A percentile compares a stretch with the other conserved stretches of the same genome.
These are phyloP conservation scores for Rhamnella rubrinervis DNA, from an alignment of 331 rosid species.

Conservation along the genomic window DNA sequence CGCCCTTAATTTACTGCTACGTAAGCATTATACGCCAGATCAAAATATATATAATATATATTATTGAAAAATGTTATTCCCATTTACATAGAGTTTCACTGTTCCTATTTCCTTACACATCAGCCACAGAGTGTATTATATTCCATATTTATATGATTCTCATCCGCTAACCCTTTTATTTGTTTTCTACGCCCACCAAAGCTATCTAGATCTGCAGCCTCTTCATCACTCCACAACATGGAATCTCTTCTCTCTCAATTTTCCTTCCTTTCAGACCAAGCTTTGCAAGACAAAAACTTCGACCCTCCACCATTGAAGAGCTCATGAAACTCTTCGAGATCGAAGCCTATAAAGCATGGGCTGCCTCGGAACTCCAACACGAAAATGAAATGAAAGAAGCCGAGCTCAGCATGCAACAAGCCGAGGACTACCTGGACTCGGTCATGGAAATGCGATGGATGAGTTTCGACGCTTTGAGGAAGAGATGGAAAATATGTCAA, in stretches of 20 bases:
- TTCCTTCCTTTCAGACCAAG: constrained; percentile 67
- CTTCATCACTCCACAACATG: constrained; percentile 34
- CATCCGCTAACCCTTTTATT: constrained; percentile 2
- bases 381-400: constrained; percentile 56
- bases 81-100: not conserved
- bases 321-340: constrained; percentile 85
- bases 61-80: constrained; percentile 1
- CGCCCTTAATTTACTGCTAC: no score
- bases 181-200: not conserved
- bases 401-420: constrained; percentile 49
- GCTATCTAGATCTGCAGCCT: constrained; percentile 29
- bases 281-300: constrained; percentile 71
- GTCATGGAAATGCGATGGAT: constrained; percentile 82
- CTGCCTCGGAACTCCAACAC: constrained; percentile 63
- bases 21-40: no score
- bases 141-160: constrained; percentile 13
- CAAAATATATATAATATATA: no score
- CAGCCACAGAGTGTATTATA: not conserved
- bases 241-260: constrained; percentile 76
- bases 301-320: constrained; percentile 79
- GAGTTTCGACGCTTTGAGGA: constrained; percentile 73
- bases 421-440: constrained; percentile 70
- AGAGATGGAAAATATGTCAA: constrained; percentile 57
- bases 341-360: constrained; percentile 92
- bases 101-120: not conserved